A percentile compares a stretch with the other conserved stretches of the same genome.
Conservation (phyloP, 2,329 filamentous ascomycete species). For the Colletotrichum filicis region DNA sequence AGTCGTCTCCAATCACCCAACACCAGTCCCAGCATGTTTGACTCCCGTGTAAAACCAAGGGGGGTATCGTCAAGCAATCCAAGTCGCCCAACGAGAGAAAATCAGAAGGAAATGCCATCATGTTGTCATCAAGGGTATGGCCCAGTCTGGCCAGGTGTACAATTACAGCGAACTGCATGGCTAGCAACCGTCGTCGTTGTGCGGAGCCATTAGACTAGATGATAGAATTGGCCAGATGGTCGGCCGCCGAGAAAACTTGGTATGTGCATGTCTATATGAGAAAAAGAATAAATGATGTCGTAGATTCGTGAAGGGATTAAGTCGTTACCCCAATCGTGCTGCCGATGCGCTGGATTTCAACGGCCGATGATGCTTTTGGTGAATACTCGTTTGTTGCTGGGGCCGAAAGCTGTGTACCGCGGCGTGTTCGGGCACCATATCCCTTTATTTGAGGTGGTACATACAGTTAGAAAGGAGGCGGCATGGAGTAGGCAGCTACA, state of each 20-base stretch:
- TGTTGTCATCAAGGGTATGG: neutral
- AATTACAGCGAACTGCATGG: conserved; percentile 8
- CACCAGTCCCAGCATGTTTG: neutral
- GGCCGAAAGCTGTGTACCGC: neutral
- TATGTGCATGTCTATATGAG: neutral
- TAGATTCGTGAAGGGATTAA: conserved; percentile 33
- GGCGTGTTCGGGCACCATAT: neutral
- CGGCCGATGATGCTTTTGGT: neutral
- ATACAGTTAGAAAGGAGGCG: neutral
- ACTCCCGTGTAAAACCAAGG: neutral
- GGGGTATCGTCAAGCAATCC: conserved; percentile 21
- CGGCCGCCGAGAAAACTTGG: neutral
- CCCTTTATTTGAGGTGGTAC: neutral
- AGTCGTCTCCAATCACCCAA: neutral
- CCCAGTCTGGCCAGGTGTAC: neutral
- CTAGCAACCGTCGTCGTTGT: neutral
- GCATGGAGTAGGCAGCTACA: neutral
- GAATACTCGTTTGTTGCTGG: neutral
- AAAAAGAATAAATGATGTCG: conserved; percentile 14
- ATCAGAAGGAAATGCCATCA: neutral
- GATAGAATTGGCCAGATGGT: neutral
- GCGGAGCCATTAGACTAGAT: neutral
- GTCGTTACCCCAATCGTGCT: conserved; percentile 19
- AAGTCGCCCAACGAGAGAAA: neutral
- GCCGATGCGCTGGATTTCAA: conserved; percentile 13